A percentile compares a stretch with the other conserved stretches of the same genome.
Evolutionary conservation across 202 grass and related monocot genomes (phyloP).

Genomic region (Hordeum pubiflorum): DNA sequence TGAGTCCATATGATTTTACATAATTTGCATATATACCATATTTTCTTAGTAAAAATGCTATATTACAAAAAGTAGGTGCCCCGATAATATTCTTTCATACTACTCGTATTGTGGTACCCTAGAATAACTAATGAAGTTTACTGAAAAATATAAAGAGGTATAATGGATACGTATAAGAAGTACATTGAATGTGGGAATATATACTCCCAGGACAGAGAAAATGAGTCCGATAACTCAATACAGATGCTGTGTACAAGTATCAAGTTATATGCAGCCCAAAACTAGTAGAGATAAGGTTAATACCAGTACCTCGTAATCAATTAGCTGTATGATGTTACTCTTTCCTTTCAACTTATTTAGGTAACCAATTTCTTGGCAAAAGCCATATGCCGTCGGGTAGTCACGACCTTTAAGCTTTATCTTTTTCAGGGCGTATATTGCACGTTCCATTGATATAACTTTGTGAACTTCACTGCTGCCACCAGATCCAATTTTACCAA

Average conservation of each 20-base stretch:
- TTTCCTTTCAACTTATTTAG: constrained; percentile 89
- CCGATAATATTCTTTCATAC: no score
- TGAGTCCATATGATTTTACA: no score
- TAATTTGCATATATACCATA: no score
- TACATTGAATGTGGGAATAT: no score
- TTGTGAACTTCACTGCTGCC: constrained; percentile 98
- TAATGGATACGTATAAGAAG: no score
- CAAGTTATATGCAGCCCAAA: not conserved
- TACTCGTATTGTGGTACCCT: no score
- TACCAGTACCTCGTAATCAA: constrained; percentile 83
- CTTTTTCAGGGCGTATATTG: constrained; percentile 89
- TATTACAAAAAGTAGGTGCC: no score
- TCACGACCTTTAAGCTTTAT: constrained; percentile 91
- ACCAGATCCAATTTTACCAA: constrained; percentile 92
- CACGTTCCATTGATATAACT: constrained; percentile 78
- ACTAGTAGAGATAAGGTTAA: not conserved
- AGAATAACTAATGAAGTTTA: no score
- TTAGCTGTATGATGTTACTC: constrained; percentile 84
- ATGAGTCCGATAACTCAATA: not conserved
- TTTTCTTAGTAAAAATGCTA: no score
- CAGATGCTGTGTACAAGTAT: not conserved
- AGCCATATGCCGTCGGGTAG: constrained; percentile 80
- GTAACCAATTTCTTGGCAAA: constrained; percentile 94
- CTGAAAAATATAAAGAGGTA: no score
- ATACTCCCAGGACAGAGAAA: not conserved